phyloP scores from a whole-genome alignment of 352 stramenopile species.

The Globisporangium viniferum region DNA sequence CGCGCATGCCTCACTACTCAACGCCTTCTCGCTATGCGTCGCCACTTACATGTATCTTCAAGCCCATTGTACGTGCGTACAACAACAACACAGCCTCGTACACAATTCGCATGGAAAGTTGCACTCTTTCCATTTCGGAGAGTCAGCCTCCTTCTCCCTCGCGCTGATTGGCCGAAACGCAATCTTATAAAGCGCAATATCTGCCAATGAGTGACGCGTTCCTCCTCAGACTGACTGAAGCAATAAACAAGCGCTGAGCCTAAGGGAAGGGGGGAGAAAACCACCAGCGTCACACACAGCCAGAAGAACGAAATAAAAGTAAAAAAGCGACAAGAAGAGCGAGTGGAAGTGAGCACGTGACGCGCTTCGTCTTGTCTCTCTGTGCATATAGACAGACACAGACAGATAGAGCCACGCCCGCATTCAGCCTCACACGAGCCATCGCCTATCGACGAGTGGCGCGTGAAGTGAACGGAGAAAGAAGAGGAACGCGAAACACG shows the following conservation, averaged over 20 bases:
- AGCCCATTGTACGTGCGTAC: not conserved
- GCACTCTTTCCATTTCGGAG: not conserved
- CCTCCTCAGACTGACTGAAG: not conserved
- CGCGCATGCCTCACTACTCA: too few species aligned
- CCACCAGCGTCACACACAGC: not conserved
- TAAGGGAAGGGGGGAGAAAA: constrained; percentile 1
- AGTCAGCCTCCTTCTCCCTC: not conserved
- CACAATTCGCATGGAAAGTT: not conserved
- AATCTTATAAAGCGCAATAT: not conserved
- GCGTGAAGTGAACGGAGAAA: not conserved
- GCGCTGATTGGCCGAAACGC: not conserved
- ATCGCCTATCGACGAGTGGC: not conserved
- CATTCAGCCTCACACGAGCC: not conserved
- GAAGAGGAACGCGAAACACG: not conserved
- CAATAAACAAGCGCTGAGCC: too few species aligned
- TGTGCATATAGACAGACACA: not conserved
- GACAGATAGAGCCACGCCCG: not conserved
- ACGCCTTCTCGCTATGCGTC: too few species aligned
- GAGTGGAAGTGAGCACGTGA: constrained; percentile 1
- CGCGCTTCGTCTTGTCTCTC: constrained; percentile 1
- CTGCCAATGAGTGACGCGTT: not conserved
- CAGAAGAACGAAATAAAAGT: constrained; percentile 3
- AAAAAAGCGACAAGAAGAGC: not conserved
- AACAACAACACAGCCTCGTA: not conserved
- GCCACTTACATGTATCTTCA: too few species aligned